phyloP scores from a whole-genome alignment of 1,284 basidiomycete genomes.

The Apiotrichum montevideense region DNA sequence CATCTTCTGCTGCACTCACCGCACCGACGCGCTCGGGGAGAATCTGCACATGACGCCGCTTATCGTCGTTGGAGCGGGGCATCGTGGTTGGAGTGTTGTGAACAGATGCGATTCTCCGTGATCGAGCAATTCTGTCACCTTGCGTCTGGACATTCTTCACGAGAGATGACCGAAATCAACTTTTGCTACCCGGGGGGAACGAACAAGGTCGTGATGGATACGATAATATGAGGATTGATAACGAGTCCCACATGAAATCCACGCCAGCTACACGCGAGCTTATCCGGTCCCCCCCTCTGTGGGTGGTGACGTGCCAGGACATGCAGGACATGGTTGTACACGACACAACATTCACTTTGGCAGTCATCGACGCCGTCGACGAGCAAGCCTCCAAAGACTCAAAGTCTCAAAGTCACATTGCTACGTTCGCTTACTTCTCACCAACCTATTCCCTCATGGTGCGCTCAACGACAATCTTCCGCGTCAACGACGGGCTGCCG shows the following conservation, averaged over 20 bases:
- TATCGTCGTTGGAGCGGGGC: conserved; percentile 30
- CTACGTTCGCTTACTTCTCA: neutral
- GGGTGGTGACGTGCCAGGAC: too few species aligned
- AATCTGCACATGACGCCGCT: conserved; percentile 55
- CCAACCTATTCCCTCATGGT: conserved; percentile 58
- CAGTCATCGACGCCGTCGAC: neutral
- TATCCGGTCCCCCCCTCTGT: too few species aligned
- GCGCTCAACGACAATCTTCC: conserved; percentile 79
- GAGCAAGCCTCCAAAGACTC: neutral
- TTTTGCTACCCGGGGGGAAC: neutral
- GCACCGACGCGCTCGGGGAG: conserved; percentile 65
- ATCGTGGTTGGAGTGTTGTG: conserved; percentile 5
- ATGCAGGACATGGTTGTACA: too few species aligned
- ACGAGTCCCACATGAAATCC: too few species aligned
- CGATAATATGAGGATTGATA: too few species aligned
- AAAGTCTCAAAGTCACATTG: too few species aligned
- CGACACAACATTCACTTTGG: neutral
- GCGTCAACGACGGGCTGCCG: conserved; percentile 85
- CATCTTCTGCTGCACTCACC: conserved; percentile 23
- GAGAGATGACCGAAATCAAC: neutral
- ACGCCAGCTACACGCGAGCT: too few species aligned
- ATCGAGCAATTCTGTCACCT: too few species aligned
- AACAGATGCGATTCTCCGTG: neutral
- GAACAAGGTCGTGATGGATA: too few species aligned
- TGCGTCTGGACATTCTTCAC: too few species aligned